Evolutionary conservation across 768 basidiomycete species (phyloP).

Genomic region (Serendipita indica): DNA sequence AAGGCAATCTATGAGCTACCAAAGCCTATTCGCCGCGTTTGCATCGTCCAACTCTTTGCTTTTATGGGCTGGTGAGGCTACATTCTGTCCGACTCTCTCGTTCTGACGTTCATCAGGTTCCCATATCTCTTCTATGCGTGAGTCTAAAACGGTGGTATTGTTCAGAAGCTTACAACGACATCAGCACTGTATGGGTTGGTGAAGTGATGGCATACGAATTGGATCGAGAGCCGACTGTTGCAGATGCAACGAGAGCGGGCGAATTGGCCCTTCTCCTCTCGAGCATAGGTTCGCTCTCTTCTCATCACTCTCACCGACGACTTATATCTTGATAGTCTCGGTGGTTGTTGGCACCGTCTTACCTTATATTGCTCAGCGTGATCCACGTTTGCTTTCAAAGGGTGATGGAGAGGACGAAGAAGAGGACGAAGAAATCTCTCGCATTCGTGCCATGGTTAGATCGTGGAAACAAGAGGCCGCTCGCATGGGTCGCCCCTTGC

Average conservation of each 20-base stretch:
- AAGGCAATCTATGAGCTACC: conserved; percentile 61
- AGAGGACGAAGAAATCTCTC: conserved; percentile 57
- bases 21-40: conserved; percentile 72
- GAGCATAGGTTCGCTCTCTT: conserved; percentile 52
- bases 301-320: not conserved
- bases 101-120: conserved; percentile 40
- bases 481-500: conserved; percentile 53
- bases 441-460: conserved; percentile 54
- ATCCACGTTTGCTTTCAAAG: conserved; percentile 60
- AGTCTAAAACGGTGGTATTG: conserved; percentile 18
- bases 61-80: conserved; percentile 82
- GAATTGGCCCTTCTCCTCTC: conserved; percentile 83
- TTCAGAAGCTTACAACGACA: conserved; percentile 1
- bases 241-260: conserved; percentile 67
- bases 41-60: conserved; percentile 85
- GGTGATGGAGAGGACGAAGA: conserved; percentile 41
- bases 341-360: conserved; percentile 68
- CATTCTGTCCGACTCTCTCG: conserved; percentile 8
- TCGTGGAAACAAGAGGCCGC: conserved; percentile 80
- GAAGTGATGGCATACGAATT: conserved; percentile 82
- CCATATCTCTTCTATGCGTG: conserved; percentile 90
- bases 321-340: conserved; percentile 41
- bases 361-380: conserved; percentile 68
- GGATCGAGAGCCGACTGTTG: conserved; percentile 58
- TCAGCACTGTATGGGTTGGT: conserved; percentile 81